Evolutionary conservation across 1,139 yeast species (phyloP).

Genomic region (Kurtzmaniella natalensis): DNA sequence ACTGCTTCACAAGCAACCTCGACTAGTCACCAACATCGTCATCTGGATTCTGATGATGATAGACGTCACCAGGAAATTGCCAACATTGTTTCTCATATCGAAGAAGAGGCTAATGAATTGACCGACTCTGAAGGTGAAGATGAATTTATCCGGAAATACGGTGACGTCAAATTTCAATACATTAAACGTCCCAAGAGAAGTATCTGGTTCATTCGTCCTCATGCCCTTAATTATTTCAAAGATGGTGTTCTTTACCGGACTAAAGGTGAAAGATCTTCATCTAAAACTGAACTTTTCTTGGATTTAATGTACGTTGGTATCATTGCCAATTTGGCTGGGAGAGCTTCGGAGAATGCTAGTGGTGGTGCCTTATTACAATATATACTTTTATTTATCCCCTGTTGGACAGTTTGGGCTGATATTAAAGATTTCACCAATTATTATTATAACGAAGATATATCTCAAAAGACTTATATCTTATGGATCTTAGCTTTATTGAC

Average conservation of each 20-base stretch:
- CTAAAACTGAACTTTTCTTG: constrained; percentile 53
- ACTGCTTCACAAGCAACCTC: too few relatives aligned
- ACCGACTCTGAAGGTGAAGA: constrained; percentile 39
- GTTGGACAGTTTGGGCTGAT: constrained; percentile 64
- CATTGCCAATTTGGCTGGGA: constrained; percentile 55
- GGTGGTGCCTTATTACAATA: constrained; percentile 48
- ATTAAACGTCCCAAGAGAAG: constrained; percentile 41
- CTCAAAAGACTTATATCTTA: constrained; percentile 49
- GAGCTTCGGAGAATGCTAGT: constrained; percentile 48
- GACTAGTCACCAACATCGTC: too few relatives aligned
- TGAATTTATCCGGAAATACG: constrained; percentile 47
- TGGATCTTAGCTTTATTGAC: constrained; percentile 53
- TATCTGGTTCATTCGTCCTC: constrained; percentile 50
- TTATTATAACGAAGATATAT: constrained; percentile 57
- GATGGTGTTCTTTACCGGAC: constrained; percentile 56
- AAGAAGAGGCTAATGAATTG: constrained; percentile 11
- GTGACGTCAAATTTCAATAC: constrained; percentile 46
- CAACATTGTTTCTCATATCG: constrained; percentile 2
- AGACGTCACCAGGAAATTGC: constrained; percentile 1
- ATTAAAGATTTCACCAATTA: constrained; percentile 62
- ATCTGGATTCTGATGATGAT: neutral
- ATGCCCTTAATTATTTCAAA: constrained; percentile 59
- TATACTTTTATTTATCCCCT: constrained; percentile 49
- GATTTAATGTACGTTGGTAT: constrained; percentile 65
- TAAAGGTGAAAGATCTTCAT: constrained; percentile 48